Conservation (phyloP, 768 basidiomycete genomes). For the Favolaschia claudopus region DNA sequence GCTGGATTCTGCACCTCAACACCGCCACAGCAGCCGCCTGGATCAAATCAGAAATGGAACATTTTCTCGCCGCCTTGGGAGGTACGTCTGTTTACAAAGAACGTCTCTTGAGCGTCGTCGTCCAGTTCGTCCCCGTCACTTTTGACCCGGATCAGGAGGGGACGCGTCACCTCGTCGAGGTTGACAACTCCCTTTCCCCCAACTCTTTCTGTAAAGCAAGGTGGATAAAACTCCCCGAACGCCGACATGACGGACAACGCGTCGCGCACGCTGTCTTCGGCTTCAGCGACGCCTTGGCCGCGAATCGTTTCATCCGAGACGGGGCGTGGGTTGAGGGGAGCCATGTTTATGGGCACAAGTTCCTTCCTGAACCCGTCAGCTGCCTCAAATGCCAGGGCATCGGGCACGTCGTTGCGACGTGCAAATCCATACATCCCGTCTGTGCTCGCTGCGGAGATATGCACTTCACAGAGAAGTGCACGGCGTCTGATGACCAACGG, state of each 20-base stretch:
- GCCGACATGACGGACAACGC: constrained; percentile 23
- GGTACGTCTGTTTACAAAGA: constrained; percentile 13
- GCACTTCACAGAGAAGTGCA: constrained; percentile 31
- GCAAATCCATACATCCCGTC: constrained; percentile 2
- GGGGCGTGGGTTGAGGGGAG: constrained; percentile 26
- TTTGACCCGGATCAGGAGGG: constrained; percentile 14
- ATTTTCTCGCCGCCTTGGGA: constrained; percentile 19
- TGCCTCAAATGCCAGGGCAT: constrained; percentile 28
- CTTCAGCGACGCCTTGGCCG: constrained; percentile 13
- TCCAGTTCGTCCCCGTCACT: constrained; percentile 30
- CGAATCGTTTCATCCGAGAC: constrained; percentile 21
- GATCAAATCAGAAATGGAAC: constrained; percentile 15
- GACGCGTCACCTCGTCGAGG: constrained; percentile 15
- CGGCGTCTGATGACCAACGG: not conserved
- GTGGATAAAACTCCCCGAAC: constrained; percentile 36
- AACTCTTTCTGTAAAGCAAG: constrained; percentile 18
- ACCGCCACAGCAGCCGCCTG: constrained; percentile 21
- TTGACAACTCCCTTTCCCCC: constrained; percentile 9
- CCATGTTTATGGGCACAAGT: constrained; percentile 11
- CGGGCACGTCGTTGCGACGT: constrained; percentile 26
- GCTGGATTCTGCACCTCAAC: constrained; percentile 24
- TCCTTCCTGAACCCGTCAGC: constrained; percentile 21
- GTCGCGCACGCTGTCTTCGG: constrained; percentile 33
- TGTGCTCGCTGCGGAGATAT: constrained; percentile 26
- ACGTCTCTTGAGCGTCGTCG: constrained; percentile 15